Percentiles rank a stretch among this genome's conserved stretches.
phyloP scores from a whole-genome alignment of 2,329 filamentous ascomycete genomes.

The Alternaria triticimaculans region DNA sequence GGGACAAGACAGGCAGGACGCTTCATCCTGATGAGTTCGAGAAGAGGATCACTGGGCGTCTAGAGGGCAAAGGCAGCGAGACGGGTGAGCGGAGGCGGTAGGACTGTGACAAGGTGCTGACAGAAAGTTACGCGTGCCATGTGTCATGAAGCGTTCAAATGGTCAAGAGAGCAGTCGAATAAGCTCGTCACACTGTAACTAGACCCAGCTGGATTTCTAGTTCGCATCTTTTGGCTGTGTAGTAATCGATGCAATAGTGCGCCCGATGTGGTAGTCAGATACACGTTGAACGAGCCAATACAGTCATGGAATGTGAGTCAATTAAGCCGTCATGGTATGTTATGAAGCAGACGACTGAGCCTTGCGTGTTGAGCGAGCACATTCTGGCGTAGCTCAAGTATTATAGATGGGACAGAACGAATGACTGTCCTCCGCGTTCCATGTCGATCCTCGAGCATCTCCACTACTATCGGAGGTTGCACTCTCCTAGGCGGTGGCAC shows the following conservation, averaged over 20 bases:
- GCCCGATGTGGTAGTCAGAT: not conserved
- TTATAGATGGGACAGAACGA: not conserved
- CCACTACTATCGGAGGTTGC: not conserved
- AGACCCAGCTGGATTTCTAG: not conserved
- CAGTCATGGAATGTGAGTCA: not conserved
- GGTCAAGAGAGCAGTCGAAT: not conserved
- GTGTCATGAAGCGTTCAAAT: not conserved
- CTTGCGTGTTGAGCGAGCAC: not conserved
- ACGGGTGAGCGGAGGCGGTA: not conserved
- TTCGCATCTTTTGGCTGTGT: not conserved
- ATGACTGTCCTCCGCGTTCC: not conserved
- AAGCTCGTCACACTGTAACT: not conserved
- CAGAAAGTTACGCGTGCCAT: not conserved
- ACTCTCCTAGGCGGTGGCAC: not conserved
- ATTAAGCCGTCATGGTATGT: not conserved
- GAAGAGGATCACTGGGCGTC: conserved; percentile 48
- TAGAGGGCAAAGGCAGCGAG: conserved; percentile 14
- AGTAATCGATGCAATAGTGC: not conserved
- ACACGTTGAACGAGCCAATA: not conserved
- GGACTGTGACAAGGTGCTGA: not conserved
- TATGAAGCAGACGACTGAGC: not conserved
- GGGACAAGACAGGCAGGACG: conserved; percentile 56
- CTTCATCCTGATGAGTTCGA: conserved; percentile 53
- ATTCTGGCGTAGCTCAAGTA: not conserved
- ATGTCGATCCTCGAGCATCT: not conserved